These are phyloP conservation scores for Herpetospermum pedunculosum DNA, from an alignment of 306 rosid genomes.

Conservation along the genomic window DNA sequence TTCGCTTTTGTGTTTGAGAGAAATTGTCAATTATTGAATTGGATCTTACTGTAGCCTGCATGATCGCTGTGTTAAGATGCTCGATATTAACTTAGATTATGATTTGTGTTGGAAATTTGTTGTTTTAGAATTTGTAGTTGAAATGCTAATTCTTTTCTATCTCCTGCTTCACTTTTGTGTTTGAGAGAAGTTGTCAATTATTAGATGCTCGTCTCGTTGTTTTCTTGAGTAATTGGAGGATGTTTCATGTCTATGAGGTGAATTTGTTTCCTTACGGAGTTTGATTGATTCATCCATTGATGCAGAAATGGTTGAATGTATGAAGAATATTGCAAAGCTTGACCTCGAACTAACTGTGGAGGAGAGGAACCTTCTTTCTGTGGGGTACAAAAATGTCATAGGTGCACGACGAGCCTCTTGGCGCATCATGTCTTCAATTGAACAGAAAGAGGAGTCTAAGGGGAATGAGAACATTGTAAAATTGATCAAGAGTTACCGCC, in stretches of 20 bases:
- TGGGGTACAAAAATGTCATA: slow-evolving; percentile 63
- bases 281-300: background rate
- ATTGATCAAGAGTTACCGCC: slow-evolving; percentile 9
- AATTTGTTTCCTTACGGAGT: background rate
- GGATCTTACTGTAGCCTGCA: background rate
- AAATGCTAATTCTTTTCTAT: background rate
- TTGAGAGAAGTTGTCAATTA: background rate
- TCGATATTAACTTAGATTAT: background rate
- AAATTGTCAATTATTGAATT: background rate
- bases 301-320: slow-evolving; percentile 12
- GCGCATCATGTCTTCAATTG: slow-evolving; percentile 56
- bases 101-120: too few species aligned
- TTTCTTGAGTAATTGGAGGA: background rate
- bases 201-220: background rate
- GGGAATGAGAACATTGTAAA: slow-evolving; percentile 3
- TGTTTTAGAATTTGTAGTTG: too few species aligned
- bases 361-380: slow-evolving; percentile 73
- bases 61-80: background rate
- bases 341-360: slow-evolving; percentile 66
- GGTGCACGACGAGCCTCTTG: slow-evolving; percentile 76
- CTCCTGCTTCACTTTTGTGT: background rate
- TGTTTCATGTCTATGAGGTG: background rate
- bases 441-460: slow-evolving; percentile 10
- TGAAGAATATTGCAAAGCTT: slow-evolving; percentile 17
- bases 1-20: background rate